Conservation (phyloP, 768 basidiomycete species). For the Xanthoconium purpureum region DNA sequence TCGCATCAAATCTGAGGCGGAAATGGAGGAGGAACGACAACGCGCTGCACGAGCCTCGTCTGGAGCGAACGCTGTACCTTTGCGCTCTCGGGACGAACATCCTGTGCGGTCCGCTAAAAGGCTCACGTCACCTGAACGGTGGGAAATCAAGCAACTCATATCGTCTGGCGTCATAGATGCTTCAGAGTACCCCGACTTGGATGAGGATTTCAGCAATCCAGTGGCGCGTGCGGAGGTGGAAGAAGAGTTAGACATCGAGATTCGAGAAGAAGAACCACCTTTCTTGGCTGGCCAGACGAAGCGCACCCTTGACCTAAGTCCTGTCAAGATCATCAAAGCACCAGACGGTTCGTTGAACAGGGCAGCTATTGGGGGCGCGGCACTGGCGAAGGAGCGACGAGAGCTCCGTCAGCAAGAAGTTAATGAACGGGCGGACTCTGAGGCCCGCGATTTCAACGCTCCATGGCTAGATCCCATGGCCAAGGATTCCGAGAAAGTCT, state of each 20-base stretch:
- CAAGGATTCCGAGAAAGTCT: slow-evolving; percentile 76
- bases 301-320: slow-evolving; percentile 90
- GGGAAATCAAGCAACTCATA: slow-evolving; percentile 99
- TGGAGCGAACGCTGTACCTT: slow-evolving; percentile 85
- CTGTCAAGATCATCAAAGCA: slow-evolving; percentile 97
- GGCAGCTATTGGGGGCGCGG: slow-evolving; percentile 90
- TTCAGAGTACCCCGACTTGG: slow-evolving; percentile 90
- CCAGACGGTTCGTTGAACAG: slow-evolving; percentile 97
- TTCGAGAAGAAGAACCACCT: slow-evolving; percentile 93
- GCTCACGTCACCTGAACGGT: slow-evolving; percentile 92
- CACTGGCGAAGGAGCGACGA: slow-evolving; percentile 90
- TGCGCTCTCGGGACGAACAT: slow-evolving; percentile 52
- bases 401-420: slow-evolving; percentile 93
- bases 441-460: slow-evolving; percentile 90
- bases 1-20: slow-evolving; percentile 90
- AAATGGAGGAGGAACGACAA: slow-evolving; percentile 78
- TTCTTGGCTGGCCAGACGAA: slow-evolving; percentile 97
- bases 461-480: slow-evolving; percentile 99
- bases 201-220: slow-evolving; percentile 79
- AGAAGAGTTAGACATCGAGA: slow-evolving; percentile 95
- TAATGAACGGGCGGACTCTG: slow-evolving; percentile 91
- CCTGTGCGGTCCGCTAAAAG: slow-evolving; percentile 78
- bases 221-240: slow-evolving; percentile 83
- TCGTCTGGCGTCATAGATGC: slow-evolving; percentile 90
- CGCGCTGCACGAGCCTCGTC: slow-evolving; percentile 62